These are phyloP conservation scores for Isabelozyma gotoi DNA, from an alignment of 805 yeast genomes.

Conservation along the genomic window DNA sequence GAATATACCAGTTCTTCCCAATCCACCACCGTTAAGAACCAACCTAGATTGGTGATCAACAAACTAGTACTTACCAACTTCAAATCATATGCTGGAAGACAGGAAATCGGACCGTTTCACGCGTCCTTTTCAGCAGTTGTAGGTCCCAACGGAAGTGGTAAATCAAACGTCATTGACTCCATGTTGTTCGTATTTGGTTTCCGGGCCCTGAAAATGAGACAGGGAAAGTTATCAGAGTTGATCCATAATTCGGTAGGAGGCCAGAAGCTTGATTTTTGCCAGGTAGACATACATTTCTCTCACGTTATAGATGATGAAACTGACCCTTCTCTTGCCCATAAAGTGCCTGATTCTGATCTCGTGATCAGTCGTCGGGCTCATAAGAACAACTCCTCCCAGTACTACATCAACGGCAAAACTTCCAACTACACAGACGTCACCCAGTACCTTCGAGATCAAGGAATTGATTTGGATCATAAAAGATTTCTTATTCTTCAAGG, in stretches of 20 bases:
- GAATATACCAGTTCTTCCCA: constrained; percentile 10
- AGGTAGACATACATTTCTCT: constrained; percentile 87
- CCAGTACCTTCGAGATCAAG: constrained; percentile 66
- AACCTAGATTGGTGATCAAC: constrained; percentile 71
- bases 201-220: constrained; percentile 95
- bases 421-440: constrained; percentile 83
- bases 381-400: constrained; percentile 73
- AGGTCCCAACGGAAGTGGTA: constrained; percentile 98
- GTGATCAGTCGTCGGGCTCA: constrained; percentile 80
- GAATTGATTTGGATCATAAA: constrained; percentile 93
- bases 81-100: constrained; percentile 94
- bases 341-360: constrained; percentile 53
- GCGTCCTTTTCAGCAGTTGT: constrained; percentile 94
- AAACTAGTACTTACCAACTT: constrained; percentile 77
- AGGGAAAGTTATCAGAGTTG: constrained; percentile 85
- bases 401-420: constrained; percentile 66
- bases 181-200: constrained; percentile 96
- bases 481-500: constrained; percentile 94
- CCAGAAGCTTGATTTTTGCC: constrained; percentile 63
- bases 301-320: constrained; percentile 62
- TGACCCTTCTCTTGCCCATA: constrained; percentile 25
- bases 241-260: constrained; percentile 84
- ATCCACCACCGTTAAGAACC: constrained; percentile 15
- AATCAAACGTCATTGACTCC: constrained; percentile 95
- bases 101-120: constrained; percentile 92